A percentile compares a stretch with the other conserved stretches of the same genome.
These are phyloP conservation scores for Termitomyces sp. DNA, from an alignment of 768 basidiomycete species.

Conservation along the genomic window DNA sequence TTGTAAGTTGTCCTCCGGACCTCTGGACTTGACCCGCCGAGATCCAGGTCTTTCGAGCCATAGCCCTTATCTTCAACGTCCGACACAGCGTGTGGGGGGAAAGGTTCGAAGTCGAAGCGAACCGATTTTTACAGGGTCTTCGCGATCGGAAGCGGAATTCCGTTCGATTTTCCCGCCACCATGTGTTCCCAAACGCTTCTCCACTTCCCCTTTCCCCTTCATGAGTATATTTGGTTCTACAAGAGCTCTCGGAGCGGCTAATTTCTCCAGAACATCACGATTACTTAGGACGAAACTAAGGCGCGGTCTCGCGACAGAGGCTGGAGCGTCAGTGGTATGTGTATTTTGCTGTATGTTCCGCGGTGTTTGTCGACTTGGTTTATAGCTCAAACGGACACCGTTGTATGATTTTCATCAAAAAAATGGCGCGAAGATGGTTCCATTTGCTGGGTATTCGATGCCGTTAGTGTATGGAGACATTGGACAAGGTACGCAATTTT, in stretches of 20 bases:
- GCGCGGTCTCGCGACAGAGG: conserved; percentile 11
- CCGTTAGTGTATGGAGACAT: conserved; percentile 80
- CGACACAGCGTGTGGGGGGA: not conserved
- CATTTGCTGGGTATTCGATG: conserved; percentile 95
- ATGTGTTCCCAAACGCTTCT: not conserved
- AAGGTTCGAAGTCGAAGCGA: not conserved
- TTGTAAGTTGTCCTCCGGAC: not conserved
- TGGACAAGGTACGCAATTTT: conserved; percentile 58
- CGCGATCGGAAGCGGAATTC: conserved; percentile 5
- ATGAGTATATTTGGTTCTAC: conserved; percentile 6
- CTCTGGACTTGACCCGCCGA: not conserved
- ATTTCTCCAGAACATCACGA: conserved; percentile 1
- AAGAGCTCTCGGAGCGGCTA: conserved; percentile 5
- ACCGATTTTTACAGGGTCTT: not conserved
- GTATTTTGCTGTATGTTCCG: not conserved
- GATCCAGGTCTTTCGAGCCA: not conserved
- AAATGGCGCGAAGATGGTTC: conserved; percentile 89
- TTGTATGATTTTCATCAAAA: conserved; percentile 87
- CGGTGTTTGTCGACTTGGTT: not conserved
- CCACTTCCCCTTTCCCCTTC: not conserved
- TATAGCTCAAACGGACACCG: conserved; percentile 53
- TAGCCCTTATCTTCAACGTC: not conserved
- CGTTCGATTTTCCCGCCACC: conserved; percentile 1
- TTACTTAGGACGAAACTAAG: not conserved
- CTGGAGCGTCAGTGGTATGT: conserved; percentile 10